Evolutionary conservation across 257 asterid genomes (phyloP).

Genomic region (Anisodus tanguticus): DNA sequence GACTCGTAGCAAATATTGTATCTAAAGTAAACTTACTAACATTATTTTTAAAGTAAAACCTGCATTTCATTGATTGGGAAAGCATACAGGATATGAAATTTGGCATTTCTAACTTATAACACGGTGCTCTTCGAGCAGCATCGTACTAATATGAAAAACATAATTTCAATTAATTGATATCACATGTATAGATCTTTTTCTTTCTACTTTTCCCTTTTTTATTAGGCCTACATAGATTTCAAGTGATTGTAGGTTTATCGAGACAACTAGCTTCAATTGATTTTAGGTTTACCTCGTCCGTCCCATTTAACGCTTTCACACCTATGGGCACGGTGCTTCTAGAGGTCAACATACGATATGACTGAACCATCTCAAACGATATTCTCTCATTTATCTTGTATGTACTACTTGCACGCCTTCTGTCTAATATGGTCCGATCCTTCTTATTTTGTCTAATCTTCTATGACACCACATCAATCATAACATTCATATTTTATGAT

Average conservation of each 20-base stretch:
- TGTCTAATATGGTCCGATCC: not conserved
- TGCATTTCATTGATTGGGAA: too few relatives aligned
- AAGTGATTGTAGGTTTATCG: not conserved
- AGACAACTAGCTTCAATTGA: not conserved
- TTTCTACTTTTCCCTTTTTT: not conserved
- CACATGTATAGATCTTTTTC: not conserved
- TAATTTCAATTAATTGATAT: not conserved
- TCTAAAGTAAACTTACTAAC: too few relatives aligned
- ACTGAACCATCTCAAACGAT: not conserved
- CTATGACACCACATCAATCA: not conserved
- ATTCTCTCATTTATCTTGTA: not conserved
- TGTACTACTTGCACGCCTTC: not conserved
- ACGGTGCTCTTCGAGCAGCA: too few relatives aligned
- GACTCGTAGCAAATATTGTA: not conserved
- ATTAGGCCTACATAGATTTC: not conserved
- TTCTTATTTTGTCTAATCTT: not conserved
- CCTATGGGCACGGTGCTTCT: not conserved
- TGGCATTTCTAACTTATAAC: too few relatives aligned
- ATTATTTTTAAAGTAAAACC: too few relatives aligned
- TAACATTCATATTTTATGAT: not conserved
- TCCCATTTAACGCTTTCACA: not conserved
- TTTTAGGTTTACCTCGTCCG: not conserved
- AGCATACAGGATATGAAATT: too few relatives aligned
- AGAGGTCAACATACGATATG: not conserved
- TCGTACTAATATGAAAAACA: not conserved